Evolutionary conservation across 805 yeast genomes (phyloP).

Genomic region (Allodekkera sacchari): DNA sequence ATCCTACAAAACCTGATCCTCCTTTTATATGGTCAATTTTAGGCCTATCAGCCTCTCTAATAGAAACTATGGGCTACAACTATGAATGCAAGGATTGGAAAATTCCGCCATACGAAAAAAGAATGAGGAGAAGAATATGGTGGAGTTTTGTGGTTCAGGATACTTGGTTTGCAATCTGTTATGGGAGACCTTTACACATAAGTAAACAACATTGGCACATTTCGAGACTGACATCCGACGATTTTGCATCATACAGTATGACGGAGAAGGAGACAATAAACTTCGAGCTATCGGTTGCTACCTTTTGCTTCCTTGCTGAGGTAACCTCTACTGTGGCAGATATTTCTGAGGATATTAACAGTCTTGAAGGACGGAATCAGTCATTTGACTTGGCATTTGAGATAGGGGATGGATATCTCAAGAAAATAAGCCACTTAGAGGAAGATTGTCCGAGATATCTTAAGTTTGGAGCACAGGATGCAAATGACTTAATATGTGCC

Average conservation of each 20-base stretch:
- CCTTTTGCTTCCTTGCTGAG: slow-evolving; percentile 3
- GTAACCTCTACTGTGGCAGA: slow-evolving; percentile 1
- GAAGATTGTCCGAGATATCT: neutral
- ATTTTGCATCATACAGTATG: slow-evolving; percentile 3
- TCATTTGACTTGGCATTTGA: neutral
- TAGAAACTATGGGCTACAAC: slow-evolving; percentile 3
- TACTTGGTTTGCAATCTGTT: slow-evolving; percentile 5
- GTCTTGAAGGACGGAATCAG: neutral
- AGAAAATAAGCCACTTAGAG: neutral
- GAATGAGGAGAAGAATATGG: slow-evolving; percentile 4
- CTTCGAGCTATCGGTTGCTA: slow-evolving; percentile 1
- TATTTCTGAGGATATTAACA: slow-evolving; percentile 1
- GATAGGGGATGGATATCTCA: neutral
- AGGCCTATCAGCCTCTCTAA: slow-evolving; percentile 4
- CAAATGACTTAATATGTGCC: neutral
- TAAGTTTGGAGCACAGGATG: neutral
- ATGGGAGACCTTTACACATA: slow-evolving; percentile 3
- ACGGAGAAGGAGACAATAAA: slow-evolving; percentile 2
- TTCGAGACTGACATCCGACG: neutral
- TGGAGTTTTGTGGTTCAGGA: slow-evolving; percentile 5
- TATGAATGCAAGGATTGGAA: slow-evolving; percentile 3
- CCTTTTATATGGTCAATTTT: slow-evolving; percentile 4
- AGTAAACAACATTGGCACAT: slow-evolving; percentile 1
- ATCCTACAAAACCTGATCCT: slow-evolving; percentile 3
- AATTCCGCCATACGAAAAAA: slow-evolving; percentile 4